phyloP scores from a whole-genome alignment of 805 yeast genomes.

The Peterozyma xylosa region DNA sequence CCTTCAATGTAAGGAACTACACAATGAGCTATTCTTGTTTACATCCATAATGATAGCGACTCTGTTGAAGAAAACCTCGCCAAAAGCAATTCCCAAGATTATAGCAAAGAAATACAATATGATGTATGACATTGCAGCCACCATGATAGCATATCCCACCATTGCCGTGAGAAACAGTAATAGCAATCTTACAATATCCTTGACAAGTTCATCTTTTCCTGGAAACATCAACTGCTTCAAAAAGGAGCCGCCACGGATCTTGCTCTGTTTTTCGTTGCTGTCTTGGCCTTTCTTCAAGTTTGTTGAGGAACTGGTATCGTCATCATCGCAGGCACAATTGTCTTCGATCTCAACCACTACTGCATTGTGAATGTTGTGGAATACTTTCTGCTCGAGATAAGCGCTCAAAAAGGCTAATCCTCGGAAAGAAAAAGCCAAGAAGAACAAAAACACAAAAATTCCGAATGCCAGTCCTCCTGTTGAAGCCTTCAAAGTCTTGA shows the following conservation, averaged over 20 bases:
- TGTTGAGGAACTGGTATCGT: constrained; percentile 9
- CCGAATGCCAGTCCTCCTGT: constrained; percentile 64
- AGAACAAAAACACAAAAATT: constrained; percentile 55
- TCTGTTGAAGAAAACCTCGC: constrained; percentile 64
- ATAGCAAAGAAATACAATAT: constrained; percentile 67
- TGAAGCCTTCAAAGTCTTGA: constrained; percentile 44
- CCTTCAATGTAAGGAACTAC: constrained; percentile 19
- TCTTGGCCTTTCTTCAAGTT: neutral
- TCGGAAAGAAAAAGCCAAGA: constrained; percentile 50
- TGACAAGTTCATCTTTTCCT: constrained; percentile 26
- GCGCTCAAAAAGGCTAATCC: constrained; percentile 52
- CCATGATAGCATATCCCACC: constrained; percentile 67
- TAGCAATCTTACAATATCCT: constrained; percentile 50
- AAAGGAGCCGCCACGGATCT: constrained; percentile 2
- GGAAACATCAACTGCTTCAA: constrained; percentile 23
- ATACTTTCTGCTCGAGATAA: constrained; percentile 63
- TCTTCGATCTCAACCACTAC: constrained; percentile 19
- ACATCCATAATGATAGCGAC: constrained; percentile 31
- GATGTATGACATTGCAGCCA: constrained; percentile 70
- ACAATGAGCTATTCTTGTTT: constrained; percentile 24
- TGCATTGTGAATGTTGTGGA: constrained; percentile 31
- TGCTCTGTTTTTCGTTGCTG: neutral
- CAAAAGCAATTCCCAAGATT: constrained; percentile 59
- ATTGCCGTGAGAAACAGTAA: constrained; percentile 56
- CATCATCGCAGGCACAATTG: constrained; percentile 23